phyloP scores from a whole-genome alignment of 2,329 filamentous ascomycete genomes.

The Botryotinia globosa region DNA sequence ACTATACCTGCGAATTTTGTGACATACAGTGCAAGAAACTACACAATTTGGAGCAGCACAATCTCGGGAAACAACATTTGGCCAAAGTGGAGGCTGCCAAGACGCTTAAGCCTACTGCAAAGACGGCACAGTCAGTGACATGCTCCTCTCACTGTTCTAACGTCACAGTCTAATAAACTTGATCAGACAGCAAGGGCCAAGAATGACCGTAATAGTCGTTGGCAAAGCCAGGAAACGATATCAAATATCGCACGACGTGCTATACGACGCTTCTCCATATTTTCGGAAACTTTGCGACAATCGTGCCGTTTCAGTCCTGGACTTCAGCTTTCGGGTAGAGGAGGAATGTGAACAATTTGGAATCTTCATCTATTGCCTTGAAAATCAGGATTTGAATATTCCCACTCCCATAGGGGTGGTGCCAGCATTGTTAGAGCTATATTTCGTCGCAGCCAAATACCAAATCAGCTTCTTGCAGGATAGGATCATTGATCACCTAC shows the following conservation, averaged over 20 bases:
- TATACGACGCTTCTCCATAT: neutral
- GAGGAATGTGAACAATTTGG: constrained; percentile 2
- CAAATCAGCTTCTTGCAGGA: neutral
- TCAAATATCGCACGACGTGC: neutral
- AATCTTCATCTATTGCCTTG: neutral
- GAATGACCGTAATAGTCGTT: neutral
- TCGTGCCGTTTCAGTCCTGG: neutral
- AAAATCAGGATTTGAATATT: neutral
- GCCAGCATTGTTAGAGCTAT: neutral
- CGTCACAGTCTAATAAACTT: neutral
- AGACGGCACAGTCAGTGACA: neutral
- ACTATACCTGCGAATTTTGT: neutral
- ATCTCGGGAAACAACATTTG: neutral
- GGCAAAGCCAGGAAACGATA: neutral
- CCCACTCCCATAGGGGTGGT: neutral
- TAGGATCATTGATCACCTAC: neutral
- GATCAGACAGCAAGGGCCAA: neutral
- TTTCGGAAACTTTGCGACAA: neutral
- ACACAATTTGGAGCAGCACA: neutral
- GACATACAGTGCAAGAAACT: neutral
- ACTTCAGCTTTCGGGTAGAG: neutral
- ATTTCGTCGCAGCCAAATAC: neutral
- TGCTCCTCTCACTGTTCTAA: neutral
- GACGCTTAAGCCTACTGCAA: neutral
- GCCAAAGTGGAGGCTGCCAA: neutral